A percentile compares a stretch with the other conserved stretches of the same genome.
Conservation (phyloP, 1,284 basidiomycete species). For the Agroathelia rolfsii region DNA sequence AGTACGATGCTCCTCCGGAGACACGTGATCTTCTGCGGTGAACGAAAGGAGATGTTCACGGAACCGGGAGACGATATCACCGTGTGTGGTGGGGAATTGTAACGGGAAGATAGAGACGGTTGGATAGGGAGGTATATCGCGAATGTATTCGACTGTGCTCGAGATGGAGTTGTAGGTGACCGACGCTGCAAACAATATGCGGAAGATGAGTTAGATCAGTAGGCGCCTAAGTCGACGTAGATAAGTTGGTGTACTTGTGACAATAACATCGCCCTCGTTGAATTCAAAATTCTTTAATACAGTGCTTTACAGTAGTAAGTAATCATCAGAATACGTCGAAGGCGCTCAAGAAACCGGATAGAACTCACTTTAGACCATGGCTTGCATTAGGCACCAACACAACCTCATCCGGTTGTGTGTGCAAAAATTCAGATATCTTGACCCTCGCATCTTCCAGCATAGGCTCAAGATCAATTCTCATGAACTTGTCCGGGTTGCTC, state of each 20-base stretch:
- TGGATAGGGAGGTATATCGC: slow-evolving; percentile 48
- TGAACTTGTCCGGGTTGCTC: slow-evolving; percentile 53
- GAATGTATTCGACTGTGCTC: slow-evolving; percentile 47
- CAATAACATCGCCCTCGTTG: slow-evolving; percentile 35
- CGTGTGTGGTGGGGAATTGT: slow-evolving; percentile 56
- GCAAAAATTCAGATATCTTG: slow-evolving; percentile 55
- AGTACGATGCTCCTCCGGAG: slow-evolving; percentile 8
- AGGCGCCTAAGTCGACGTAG: slow-evolving; percentile 4
- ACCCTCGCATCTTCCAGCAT: slow-evolving; percentile 30
- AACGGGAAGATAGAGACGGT: slow-evolving; percentile 40
- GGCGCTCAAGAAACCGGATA: no score
- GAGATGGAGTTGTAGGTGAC: slow-evolving; percentile 60
- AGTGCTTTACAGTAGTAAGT: no score
- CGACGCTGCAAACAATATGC: slow-evolving; percentile 30
- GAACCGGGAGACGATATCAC: slow-evolving; percentile 48
- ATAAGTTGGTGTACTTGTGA: slow-evolving; percentile 26
- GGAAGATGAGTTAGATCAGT: background rate
- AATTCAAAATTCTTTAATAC: slow-evolving; percentile 51
- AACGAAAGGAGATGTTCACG: slow-evolving; percentile 28
- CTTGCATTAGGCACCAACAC: slow-evolving; percentile 62
- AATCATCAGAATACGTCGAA: no score
- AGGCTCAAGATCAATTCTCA: slow-evolving; percentile 32
- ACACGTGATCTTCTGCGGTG: slow-evolving; percentile 6
- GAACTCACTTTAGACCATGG: slow-evolving; percentile 59
- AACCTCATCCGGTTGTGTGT: slow-evolving; percentile 49